phyloP scores from a whole-genome alignment of 768 basidiomycete genomes.

The Pluteus cervinus region DNA sequence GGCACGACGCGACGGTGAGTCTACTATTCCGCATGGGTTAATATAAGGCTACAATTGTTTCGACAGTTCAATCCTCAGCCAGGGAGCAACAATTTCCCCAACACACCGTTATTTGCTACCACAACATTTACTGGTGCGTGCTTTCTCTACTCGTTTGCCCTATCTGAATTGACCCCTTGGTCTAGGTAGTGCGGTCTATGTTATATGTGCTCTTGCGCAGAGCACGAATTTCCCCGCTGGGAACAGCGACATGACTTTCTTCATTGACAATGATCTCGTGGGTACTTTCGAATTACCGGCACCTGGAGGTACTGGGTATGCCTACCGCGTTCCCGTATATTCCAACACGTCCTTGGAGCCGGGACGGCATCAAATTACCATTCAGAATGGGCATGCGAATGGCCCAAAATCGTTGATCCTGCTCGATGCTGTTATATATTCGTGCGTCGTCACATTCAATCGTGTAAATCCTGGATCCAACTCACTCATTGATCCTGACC shows the following conservation, averaged over 20 bases:
- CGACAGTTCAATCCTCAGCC: conserved; percentile 9
- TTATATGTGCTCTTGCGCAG: conserved; percentile 30
- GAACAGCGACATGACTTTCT: conserved; percentile 30
- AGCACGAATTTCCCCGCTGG: conserved; percentile 16
- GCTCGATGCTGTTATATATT: conserved; percentile 35
- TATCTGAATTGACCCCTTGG: conserved; percentile 1
- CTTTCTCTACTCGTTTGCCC: conserved; percentile 2
- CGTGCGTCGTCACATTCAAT: too few species aligned
- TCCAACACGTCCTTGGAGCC: conserved; percentile 18
- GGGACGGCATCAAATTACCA: conserved; percentile 22
- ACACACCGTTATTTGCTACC: conserved; percentile 19
- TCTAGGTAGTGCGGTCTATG: conserved; percentile 38
- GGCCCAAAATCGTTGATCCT: conserved; percentile 23
- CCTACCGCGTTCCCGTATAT: conserved; percentile 31
- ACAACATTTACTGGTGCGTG: conserved; percentile 29
- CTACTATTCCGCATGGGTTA: conserved; percentile 2
- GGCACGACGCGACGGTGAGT: conserved; percentile 26
- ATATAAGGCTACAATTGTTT: background rate
- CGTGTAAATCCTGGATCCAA: too few species aligned
- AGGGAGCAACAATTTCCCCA: conserved; percentile 10
- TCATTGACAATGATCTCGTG: conserved; percentile 25
- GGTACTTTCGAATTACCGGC: conserved; percentile 21
- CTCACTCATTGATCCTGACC: too few species aligned
- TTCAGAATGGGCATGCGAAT: conserved; percentile 25
- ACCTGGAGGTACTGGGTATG: conserved; percentile 13